A percentile compares a stretch with the other conserved stretches of the same genome.
Evolutionary conservation across 1,284 basidiomycete species (phyloP).

Genomic region (Sporisorium exsertum): DNA sequence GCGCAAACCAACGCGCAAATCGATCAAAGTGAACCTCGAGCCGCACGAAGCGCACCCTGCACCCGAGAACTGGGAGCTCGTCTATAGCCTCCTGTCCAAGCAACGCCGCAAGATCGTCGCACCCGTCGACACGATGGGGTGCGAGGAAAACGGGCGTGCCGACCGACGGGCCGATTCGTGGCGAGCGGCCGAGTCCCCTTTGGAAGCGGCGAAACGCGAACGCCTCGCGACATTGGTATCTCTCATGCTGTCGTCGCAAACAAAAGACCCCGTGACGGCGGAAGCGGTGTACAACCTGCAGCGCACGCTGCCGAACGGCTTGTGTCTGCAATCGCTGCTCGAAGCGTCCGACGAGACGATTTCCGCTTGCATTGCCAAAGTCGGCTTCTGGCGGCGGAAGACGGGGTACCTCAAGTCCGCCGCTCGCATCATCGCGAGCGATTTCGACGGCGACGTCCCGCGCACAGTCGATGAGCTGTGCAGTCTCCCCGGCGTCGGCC

Average conservation of each 20-base stretch:
- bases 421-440: constrained; percentile 44
- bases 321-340: constrained; percentile 81
- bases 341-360: constrained; percentile 77
- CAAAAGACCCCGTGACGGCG: constrained; percentile 81
- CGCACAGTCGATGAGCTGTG: constrained; percentile 59
- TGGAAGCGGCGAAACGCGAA: constrained; percentile 74
- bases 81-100: constrained; percentile 45
- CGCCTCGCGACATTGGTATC: constrained; percentile 88
- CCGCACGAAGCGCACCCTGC: constrained; percentile 58
- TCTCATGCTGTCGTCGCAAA: constrained; percentile 89
- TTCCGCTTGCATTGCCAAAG: constrained; percentile 82
- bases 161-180: constrained; percentile 53
- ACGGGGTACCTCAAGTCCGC: constrained; percentile 72
- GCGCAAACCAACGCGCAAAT: constrained; percentile 48
- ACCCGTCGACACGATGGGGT: constrained; percentile 69
- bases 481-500: constrained; percentile 67
- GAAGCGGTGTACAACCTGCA: constrained; percentile 84
- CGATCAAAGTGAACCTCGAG: constrained; percentile 64
- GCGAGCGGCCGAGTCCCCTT: constrained; percentile 36
- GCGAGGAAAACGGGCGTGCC: constrained; percentile 62
- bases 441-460: constrained; percentile 61
- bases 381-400: constrained; percentile 92
- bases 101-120: constrained; percentile 63
- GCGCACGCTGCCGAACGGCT: constrained; percentile 78
- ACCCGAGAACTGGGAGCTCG: constrained; percentile 54